A percentile compares a stretch with the other conserved stretches of the same genome.
Conservation (phyloP, 805 yeast species). For the Sugiyamaella marilandica region DNA sequence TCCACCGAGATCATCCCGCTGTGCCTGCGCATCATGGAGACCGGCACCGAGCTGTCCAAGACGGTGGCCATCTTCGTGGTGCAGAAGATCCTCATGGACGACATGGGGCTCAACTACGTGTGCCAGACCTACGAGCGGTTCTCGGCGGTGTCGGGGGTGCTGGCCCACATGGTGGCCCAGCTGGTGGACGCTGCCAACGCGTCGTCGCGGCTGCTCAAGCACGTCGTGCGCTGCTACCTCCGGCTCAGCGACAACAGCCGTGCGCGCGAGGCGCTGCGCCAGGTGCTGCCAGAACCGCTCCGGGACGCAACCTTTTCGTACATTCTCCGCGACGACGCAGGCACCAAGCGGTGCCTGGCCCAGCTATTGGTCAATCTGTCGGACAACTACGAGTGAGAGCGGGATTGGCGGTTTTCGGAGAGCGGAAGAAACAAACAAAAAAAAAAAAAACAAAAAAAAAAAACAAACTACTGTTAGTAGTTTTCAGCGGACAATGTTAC, state of each 20-base stretch:
- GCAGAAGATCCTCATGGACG: constrained; percentile 88
- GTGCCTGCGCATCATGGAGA: constrained; percentile 91
- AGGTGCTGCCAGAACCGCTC: constrained; percentile 79
- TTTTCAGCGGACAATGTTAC: neutral
- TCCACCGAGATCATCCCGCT: constrained; percentile 97
- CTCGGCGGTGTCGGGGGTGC: constrained; percentile 86
- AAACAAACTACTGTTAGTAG: neutral
- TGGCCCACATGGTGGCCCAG: constrained; percentile 85
- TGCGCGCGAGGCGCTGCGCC: constrained; percentile 81
- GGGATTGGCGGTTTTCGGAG: too few species aligned
- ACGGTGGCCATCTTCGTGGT: constrained; percentile 96
- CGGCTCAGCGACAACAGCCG: constrained; percentile 85
- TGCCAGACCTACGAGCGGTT: constrained; percentile 95
- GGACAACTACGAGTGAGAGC: constrained; percentile 35
- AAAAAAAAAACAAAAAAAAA: neutral
- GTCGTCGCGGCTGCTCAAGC: constrained; percentile 82
- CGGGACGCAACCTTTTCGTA: constrained; percentile 80
- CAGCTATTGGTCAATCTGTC: constrained; percentile 70
- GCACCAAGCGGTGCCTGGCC: constrained; percentile 80
- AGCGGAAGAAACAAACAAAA: neutral
- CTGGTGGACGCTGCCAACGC: constrained; percentile 54
- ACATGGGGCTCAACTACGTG: constrained; percentile 82
- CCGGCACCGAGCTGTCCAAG: constrained; percentile 86
- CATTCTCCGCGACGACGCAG: constrained; percentile 77
- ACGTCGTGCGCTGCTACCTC: constrained; percentile 89